Evolutionary conservation across 345 rosid genomes (phyloP).

Genomic region (Eucalyptus pauciflora): DNA sequence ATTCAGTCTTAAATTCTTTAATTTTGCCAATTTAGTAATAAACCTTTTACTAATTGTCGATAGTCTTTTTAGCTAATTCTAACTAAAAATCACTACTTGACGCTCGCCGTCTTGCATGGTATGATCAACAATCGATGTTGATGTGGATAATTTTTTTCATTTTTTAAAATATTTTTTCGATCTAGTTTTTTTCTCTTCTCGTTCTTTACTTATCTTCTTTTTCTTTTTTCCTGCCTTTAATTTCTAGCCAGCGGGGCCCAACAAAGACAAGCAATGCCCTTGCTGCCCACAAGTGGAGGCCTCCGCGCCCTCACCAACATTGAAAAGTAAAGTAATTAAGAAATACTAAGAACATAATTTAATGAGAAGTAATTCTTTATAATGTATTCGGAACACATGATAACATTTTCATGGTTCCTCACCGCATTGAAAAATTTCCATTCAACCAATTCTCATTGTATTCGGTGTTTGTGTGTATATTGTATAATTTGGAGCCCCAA

Average conservation of each 20-base stretch:
- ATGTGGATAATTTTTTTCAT: background rate
- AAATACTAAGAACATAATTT: background rate
- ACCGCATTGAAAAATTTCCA: background rate
- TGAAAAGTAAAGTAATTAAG: background rate
- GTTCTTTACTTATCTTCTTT: background rate
- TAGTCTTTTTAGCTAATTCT: background rate
- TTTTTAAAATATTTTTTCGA: background rate
- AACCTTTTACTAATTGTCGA: background rate
- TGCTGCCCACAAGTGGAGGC: background rate
- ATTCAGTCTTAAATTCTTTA: background rate
- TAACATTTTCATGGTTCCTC: background rate
- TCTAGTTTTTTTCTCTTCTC: background rate
- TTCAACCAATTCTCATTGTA: background rate
- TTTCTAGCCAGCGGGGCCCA: background rate
- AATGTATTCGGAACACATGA: background rate
- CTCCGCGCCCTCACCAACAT: background rate
- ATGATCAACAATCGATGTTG: too few species aligned
- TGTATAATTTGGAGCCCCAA: background rate
- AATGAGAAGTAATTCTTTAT: background rate
- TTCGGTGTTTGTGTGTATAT: background rate
- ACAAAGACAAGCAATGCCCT: background rate
- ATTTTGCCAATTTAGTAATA: background rate
- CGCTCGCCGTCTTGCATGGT: fast-evolving
- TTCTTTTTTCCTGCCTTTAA: background rate
- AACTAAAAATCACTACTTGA: background rate